phyloP scores from a whole-genome alignment of 306 rosid species.

The Clitoria ternatea region DNA sequence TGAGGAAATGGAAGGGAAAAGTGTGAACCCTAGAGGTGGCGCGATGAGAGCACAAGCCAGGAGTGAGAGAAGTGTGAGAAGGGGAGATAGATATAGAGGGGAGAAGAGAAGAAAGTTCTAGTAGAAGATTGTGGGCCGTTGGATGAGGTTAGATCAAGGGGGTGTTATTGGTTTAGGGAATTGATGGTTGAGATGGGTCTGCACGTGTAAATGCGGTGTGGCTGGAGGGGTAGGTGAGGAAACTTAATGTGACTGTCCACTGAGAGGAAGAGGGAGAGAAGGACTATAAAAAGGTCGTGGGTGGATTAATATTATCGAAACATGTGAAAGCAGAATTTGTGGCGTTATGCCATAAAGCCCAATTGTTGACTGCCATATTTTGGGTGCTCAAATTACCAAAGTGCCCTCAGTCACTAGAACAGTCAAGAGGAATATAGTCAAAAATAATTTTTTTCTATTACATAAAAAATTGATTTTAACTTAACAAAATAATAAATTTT shows the following conservation, averaged over 20 bases:
- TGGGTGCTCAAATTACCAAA: background rate
- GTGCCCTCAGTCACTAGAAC: background rate
- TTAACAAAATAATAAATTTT: no score
- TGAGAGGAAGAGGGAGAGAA: background rate
- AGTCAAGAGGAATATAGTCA: no score
- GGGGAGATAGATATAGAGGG: conserved; percentile 26
- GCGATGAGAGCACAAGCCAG: conserved; percentile 44
- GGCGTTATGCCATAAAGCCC: background rate
- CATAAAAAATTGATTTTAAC: no score
- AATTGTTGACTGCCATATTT: background rate
- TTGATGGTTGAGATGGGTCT: conserved; percentile 9
- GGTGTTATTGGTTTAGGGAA: background rate
- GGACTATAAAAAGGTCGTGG: background rate
- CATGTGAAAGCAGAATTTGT: background rate
- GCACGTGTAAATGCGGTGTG: conserved; percentile 9
- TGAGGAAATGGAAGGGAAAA: background rate
- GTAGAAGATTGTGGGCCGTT: conserved; percentile 16
- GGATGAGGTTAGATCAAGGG: background rate
- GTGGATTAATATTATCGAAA: background rate
- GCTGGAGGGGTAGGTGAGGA: conserved; percentile 12
- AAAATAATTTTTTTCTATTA: no score
- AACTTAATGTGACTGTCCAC: background rate
- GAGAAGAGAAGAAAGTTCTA: conserved; percentile 38
- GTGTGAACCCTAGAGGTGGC: conserved; percentile 18
- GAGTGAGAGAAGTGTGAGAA: background rate